Base-by-base conservation (phyloP, 305 asterid genomes). In the Nicotiana rustica region DNA sequence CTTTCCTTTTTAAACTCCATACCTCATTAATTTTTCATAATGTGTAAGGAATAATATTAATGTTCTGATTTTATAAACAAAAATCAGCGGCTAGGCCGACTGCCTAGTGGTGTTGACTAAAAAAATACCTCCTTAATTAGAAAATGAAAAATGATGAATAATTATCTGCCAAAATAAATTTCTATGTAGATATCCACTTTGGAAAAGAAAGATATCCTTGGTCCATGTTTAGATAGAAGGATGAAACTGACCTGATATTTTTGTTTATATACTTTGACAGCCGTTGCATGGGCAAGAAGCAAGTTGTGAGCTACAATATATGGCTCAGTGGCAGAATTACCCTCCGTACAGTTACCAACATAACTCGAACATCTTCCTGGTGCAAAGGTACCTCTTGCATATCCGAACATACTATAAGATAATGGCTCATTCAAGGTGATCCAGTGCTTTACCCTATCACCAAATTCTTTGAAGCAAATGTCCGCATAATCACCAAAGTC, bases 361-460 rank as follows among this genome's bases (percentile, higher is more conserved):
- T 90, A 77, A 65, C 88, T 84, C 3, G 86, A 84, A 52, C 86
- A 79, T 35, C 86, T 55, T 21, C 86, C 83, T 15, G 86, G 86
- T 21, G 86, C 78, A 64, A 80, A 62, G 44, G 57, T 64, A 13
- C 84, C 86, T 1, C 21, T 41, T 18, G 65, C 81, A 36, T 84
- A 84, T 3, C 78, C 86, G 1, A 10, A 5, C 55, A 52, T 25
- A 29, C 77, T 61, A 62, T 47, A 80, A 9, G 84, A 57, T 55
- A 44, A 44, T 55, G 84, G 84, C 47, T 84, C 86, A 61, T 84
- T 84, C n/a, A 80, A 29, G 2, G 84, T 80, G 19, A 66, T 73
- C 84, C 84, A 84, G 6, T 71, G 70, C 68, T 80, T 68, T 31
- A 80, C 86, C 55, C 78, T n/a, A 64, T 84, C 84, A 4, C 86